A percentile compares a stretch with the other conserved stretches of the same genome.
Conservation (phyloP, 352 stramenopile species). For the Aphanomyces stellatus region DNA sequence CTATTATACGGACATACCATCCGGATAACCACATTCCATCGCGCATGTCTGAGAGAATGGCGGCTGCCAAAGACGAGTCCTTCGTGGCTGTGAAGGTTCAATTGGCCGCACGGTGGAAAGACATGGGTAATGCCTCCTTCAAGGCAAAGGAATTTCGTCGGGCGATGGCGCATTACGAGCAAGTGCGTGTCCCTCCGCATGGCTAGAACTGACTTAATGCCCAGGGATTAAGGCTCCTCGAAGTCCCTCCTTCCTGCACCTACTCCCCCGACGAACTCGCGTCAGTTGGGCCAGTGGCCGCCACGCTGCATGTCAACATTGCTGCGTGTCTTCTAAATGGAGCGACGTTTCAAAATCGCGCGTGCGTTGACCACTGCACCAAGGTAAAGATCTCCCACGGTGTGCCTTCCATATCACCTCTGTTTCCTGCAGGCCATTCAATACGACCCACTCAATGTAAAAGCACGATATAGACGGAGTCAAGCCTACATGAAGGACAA, state of each 20-base stretch:
- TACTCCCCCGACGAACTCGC: not conserved
- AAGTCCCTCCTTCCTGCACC: not conserved
- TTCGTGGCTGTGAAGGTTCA: not conserved
- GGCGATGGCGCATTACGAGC: not conserved
- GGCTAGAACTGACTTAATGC: not conserved
- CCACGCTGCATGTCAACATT: constrained; percentile 5
- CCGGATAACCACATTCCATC: too few relatives aligned
- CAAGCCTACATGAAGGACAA: constrained; percentile 48
- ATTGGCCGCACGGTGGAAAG: not conserved
- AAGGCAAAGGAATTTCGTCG: not conserved
- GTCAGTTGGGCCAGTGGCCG: not conserved
- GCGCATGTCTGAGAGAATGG: too few relatives aligned
- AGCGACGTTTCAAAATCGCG: not conserved
- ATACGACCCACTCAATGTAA: constrained; percentile 37
- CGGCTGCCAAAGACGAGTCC: too few relatives aligned
- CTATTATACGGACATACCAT: too few relatives aligned
- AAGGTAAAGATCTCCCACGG: constrained; percentile 17
- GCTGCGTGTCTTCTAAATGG: constrained; percentile 1
- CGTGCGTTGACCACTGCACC: constrained; percentile 42
- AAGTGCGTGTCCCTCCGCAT: not conserved
- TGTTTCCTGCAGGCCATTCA: constrained; percentile 21
- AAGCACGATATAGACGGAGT: constrained; percentile 56
- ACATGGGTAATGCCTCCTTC: not conserved
- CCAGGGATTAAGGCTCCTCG: not conserved
- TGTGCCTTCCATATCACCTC: not conserved